Evolutionary conservation across 306 rosid genomes (phyloP), one percentile per base, ranked within the genome.

Genomic region (Clitoria ternatea): DNA sequence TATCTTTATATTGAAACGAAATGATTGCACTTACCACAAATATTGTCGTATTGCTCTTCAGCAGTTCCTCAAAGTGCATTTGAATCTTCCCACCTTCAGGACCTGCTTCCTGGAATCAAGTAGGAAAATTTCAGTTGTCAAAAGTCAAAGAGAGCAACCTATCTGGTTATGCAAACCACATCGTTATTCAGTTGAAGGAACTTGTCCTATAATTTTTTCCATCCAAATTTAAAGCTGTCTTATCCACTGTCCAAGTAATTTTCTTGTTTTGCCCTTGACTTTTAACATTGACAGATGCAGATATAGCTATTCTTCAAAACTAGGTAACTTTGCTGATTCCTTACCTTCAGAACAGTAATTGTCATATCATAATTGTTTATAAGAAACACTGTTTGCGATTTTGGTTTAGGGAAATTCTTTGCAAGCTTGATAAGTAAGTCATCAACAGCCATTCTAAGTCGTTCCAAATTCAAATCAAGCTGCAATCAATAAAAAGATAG

Each of bases 291-390:
- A n/a, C n/a, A n/a, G n/a, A 47, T 75, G 75, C 48, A 71, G 61
- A 72, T 35, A 72, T 66, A 76, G 64, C 69, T 43, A 17, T 33
- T 23, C 52, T 19, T 27, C 15, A 64, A 75, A 81, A 57, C 42
- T 10, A 64, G 68, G 76, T 17, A 43, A 30, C 13, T 50, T 77
- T 27, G 61, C 47, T 60, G 75, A 65, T 50, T 60, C 81, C 77
- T 85, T 85, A 90, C 98, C 98, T 94, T 94, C 69, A 90, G 70
- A 62, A 94, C 92, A 68, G 94, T 83, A 76, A 94, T 94, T 37
- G 95, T 94, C 98, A 90, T 94, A 75, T 94, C 98, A 12, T 94
- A 94, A 79, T 94, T 94, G 87, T 94, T 90, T 64, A 94, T 89
- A 80, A 94, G 91, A 90, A 94, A 94, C 68, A 90, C 92, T 1